Evolutionary conservation across 768 basidiomycete genomes (phyloP), one percentile per base, ranked within the genome.

Genomic region (Pleurotus ostreatus): DNA sequence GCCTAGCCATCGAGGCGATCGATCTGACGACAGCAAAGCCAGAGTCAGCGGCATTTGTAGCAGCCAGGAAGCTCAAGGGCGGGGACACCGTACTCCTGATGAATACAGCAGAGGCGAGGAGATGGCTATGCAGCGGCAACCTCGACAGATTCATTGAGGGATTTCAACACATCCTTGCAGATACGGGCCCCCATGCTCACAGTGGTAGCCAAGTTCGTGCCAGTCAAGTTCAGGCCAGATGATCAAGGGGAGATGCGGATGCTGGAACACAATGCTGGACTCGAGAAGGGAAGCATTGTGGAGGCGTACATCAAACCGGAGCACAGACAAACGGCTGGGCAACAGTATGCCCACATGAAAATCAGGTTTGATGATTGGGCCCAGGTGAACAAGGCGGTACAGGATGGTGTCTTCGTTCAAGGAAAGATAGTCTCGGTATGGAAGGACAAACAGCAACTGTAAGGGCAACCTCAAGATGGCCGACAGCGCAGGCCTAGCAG

Each of bases 251-350:
- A 30, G 0, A 34, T 62, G 3, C 15, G 41, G 2, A n/a, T 4
- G 11, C 38, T 65, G 0, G 67, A 70, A 34, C 12, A 48, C 0
- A 56, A 57, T n/a, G 67, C 61, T 20, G 47, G 43, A 18, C 37
- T 68, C 0, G 23, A 20, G 4, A 0, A 23, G 0, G 54, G 57
- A 0, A 22, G 41, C 3, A 59, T 72, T 0, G 20, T 23, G 0
- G n/a, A 26, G 7, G 48, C 57, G 11, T 74, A 60, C 63, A 65
- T 72, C n/a, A 72, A 72, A 40, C 60, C 66, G 0, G 22, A 53
- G 0, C 56, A 62, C 12, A 23, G 52, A 3, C 57, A 67, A 2
- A 8, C 11, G 0, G 18, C 18, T 4, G 47, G 44, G 0, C 73
- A 72, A 48, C 49, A 46, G 3, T 53, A 56, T 0, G 70, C 68